Base-by-base conservation (phyloP, 2,329 filamentous ascomycete species). In the Arthrobotrys musiformis region DNA sequence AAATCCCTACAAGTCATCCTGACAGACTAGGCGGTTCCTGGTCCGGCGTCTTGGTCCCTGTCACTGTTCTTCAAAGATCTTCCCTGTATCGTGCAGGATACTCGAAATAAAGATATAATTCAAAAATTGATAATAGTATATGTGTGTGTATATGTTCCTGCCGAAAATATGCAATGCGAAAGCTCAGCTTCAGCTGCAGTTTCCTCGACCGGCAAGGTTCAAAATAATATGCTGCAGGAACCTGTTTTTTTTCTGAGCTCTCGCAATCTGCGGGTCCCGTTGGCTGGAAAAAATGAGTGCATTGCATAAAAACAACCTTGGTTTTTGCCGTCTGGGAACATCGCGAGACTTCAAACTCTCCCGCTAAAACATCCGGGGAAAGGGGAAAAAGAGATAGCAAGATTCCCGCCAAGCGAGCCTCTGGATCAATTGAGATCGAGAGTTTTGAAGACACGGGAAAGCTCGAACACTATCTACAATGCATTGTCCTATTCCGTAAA, bases 261-360 rank as follows among this genome's bases (percentile, higher is more conserved):
- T 4, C 42, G 56, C 17, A 3, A 44, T 56, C 46, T 62, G 56
- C 44, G 46, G 44, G 9, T 33, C 9, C 37, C 28, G 28, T 58
- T 70, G 52, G 52, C 5, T 69, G 42, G 28, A 56, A 44, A 17
- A 54, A 15, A 44, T 9, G 54, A 17, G 8, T 8, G n/a, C 17
- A 58, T 40, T 26, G 44, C 44, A 40, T 67, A 44, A 67, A 56
- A 28, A 42, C 24, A 48, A 24, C 37, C 50, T 33, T 44, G 40
- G 56, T 42, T 11, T 24, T 63, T 56, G 30, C 33, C 44, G 33
- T 50, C 30, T 30, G 15, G n/a, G 6, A 24, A 22, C 30, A 52
- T 63, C 42, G 46, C 35, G 48, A 54, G 46, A 72, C 56, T 64
- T 52, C 58, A 72, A 72, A 63, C 68, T 72, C 58, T 72, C 68